Evolutionary conservation across 345 rosid genomes (phyloP), one percentile per base, ranked within the genome.

Genomic region (Hibiscus mutabilis): DNA sequence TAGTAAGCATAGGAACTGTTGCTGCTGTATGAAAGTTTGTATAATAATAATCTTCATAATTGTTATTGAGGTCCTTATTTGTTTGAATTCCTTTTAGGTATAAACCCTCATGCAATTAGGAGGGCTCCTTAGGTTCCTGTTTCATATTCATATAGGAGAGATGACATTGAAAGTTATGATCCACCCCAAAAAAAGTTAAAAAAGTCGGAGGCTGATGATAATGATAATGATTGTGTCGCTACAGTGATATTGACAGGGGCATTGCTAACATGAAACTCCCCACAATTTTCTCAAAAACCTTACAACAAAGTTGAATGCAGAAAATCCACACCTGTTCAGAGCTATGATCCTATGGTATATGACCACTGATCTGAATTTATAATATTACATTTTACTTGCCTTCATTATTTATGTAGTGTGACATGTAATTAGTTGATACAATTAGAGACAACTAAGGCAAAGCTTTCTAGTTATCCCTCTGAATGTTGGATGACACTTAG

Each of bases 191-290:
- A 80, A 85, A 80, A 78, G 84, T 75, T 8, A 35, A 86, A 79
- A 76, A 86, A 82, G 82, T 78, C 77, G 33, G 82, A 77, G 46
- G 71, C 46, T 81, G 88, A 77, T 77, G 73, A 74, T 64, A 76
- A 6, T 35, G 1, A 35, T 74, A 92, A 88, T 75, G 89, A 84
- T 13, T 92, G 78, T 79, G 86, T 79, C 66, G 87, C 91, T 68
- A 97, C 93, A 35, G 74, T 92, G 74, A 84, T 88, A 63, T 85
- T 90, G 78, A 75, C 93, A 5, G 83, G 87, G 73, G 92, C 91
- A 72, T 88, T 86, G 13, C 83, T 81, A 71, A 79, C 80, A 79
- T 86, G 87, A 75, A 87, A 84, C 74, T 85, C 93, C 76, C 87
- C 93, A 31, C 85, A 82, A 81, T 85, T 75, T 71, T 87, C 87